Evolutionary conservation across 2,329 filamentous ascomycete species (phyloP).

Genomic region (Hirsutella minnesotensis): DNA sequence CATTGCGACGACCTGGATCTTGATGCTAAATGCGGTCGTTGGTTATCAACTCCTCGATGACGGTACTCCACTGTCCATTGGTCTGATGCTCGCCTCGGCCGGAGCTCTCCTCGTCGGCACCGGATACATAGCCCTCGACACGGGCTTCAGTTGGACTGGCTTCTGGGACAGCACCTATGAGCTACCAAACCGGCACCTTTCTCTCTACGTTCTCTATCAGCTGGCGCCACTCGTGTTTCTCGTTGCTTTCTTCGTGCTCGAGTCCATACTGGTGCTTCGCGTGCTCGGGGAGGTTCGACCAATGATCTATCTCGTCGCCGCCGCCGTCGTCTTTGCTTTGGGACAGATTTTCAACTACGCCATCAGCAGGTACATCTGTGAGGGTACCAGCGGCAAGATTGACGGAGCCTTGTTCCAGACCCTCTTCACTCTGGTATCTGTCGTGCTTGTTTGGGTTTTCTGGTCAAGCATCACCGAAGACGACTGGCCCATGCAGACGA

Average conservation of each 20-base stretch:
- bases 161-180: conserved; percentile 55
- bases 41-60: conserved; percentile 92
- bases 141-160: conserved; percentile 73
- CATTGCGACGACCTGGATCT: conserved; percentile 75
- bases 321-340: conserved; percentile 73
- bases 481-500: conserved; percentile 67
- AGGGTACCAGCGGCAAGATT: conserved; percentile 71
- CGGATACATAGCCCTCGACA: conserved; percentile 92
- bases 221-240: conserved; percentile 80
- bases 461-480: conserved; percentile 99
- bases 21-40: conserved; percentile 84
- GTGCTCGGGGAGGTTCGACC: conserved; percentile 81
- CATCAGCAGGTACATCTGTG: conserved; percentile 81
- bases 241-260: conserved; percentile 76
- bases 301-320: conserved; percentile 75
- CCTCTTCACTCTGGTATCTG: conserved; percentile 76
- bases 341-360: conserved; percentile 96
- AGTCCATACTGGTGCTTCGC: conserved; percentile 70
- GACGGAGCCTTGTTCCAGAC: conserved; percentile 91
- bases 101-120: conserved; percentile 71
- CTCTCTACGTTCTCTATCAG: conserved; percentile 89
- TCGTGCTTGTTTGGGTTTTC: conserved; percentile 81
- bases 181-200: conserved; percentile 59
- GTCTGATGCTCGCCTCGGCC: conserved; percentile 61
- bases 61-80: conserved; percentile 74